Evolutionary conservation across 2,329 filamentous ascomycete genomes (phyloP), one percentile per base, ranked within the genome.

Genomic region (Macrophomina pseudophaseolina): DNA sequence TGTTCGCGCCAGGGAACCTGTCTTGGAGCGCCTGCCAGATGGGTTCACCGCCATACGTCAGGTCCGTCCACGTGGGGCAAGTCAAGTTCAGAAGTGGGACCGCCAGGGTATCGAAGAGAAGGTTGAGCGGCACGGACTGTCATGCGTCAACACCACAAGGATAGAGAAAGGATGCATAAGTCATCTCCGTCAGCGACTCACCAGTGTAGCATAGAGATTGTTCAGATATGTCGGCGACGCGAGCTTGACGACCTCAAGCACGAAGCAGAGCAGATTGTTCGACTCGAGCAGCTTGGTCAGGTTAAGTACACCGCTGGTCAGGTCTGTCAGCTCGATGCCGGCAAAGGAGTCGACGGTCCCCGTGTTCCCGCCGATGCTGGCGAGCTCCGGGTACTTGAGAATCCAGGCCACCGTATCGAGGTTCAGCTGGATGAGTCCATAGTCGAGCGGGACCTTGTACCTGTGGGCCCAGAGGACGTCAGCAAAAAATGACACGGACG

Each of bases 261-360:
- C 71, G 67, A 79, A 78, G 68, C 78, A 80, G 3, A 75, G 68
- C 1, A 79, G 72, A 53, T 76, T 76, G 71, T 79, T 77, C 12
- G 73, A 75, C 58, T 82, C 72, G 4, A 81, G 70, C 3, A 81
- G 68, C 44, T 75, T 75, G 14, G n/a, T 7, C 5, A 52, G 5
- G 70, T 80, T 73, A 65, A 76, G 69, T 40, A 80, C 72, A 38
- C 81, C 82, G n/a, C 80, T 77, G 5, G 81, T 82, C 11, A 85
- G 35, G 62, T 84, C 74, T 0, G 69, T 68, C 1, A 83, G 38
- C 69, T 82, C 74, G 62, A 87, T 70, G 5, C 82, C 82, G 3
- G 80, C 75, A 69, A 86, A 87, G 28, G 79, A 82, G 73, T 87
- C 82, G 23, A 82, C 78, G 2, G 76, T 78, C 12, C 84, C 83